Base-by-base conservation (phyloP, 108 stramenopile genomes). In the Cyclotella distinguenda region DNA sequence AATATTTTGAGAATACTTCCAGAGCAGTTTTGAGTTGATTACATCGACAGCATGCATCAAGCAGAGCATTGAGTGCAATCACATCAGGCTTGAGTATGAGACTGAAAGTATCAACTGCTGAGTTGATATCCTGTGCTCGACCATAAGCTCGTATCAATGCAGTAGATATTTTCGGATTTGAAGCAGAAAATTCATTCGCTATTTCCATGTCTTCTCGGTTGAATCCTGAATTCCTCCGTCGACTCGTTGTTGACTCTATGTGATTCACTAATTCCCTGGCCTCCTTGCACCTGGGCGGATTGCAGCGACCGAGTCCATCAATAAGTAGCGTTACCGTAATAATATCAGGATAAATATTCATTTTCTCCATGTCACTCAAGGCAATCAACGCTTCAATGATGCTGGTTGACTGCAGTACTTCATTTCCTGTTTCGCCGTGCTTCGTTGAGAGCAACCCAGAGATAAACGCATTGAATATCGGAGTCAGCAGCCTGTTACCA, bases 381-480 rank as follows among this genome's bases (percentile, higher is more conserved):
- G 85, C 44, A 4, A 48, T 23, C 22, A 88, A 30, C 4, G 81
- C 81, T 39, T 89, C 70, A 26, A 86, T 64, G n/a, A 87, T 74
- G 32, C 51, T 62, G 4, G 49, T 31, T 3, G 65, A 59, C 30
- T 69, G 39, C n/a, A 65, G 12, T 30, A 47, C 38, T 16, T 62
- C 55, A 19, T 45, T 38, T 13, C 35, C 32, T 18, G 28, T 54
- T 9, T 10, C 10, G 18, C 66, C 70, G 27, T 36, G 32, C 30
- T 70, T 49, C 36, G 31, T 28, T 26, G 78, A 60, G 8, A 87
- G 43, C 23, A 87, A 45, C 10, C 85, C 90, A 4, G 91, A 82
- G 49, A 93, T 86, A 44, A 87, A 80, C 2, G 91, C 83, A 64
- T 89, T 93, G 70, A 82, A 88, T 4, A 72, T 85, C 26, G 51